These are phyloP conservation scores for Cercophora samala DNA, from an alignment of 495 filamentous ascomycete genomes.

Conservation along the genomic window DNA sequence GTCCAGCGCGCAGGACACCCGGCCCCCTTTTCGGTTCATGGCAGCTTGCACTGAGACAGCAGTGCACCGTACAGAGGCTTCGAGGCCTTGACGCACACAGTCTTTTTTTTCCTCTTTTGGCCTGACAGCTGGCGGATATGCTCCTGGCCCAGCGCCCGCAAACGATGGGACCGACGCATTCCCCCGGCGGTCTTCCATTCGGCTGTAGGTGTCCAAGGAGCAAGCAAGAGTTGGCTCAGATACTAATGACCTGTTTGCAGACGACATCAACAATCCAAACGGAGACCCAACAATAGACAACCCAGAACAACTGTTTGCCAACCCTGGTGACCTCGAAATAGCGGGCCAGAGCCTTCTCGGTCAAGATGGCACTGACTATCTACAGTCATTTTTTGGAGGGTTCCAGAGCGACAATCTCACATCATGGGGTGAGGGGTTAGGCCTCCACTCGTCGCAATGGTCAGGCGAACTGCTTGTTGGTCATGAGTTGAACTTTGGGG, in stretches of 20 bases:
- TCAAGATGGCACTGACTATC: background rate
- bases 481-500: background rate
- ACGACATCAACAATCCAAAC: background rate
- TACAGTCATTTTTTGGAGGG: background rate
- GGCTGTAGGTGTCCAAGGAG: background rate
- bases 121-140: conserved; percentile 5
- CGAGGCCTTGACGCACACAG: background rate
- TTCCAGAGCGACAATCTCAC: background rate
- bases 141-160: background rate
- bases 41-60: background rate
- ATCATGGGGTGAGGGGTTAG: background rate
- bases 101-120: too few relatives aligned
- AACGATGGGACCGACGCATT: conserved; percentile 25
- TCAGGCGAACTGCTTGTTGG: background rate
- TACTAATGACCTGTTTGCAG: background rate
- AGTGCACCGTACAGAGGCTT: background rate
- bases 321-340: background rate
- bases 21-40: background rate
- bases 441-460: background rate
- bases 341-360: background rate
- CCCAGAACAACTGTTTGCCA: background rate
- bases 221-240: background rate
- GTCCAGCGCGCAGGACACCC: too few relatives aligned
- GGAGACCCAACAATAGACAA: background rate
- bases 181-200: conserved; percentile 10